phyloP scores from a whole-genome alignment of 1,284 basidiomycete genomes.

The Kwoniella shivajii region DNA sequence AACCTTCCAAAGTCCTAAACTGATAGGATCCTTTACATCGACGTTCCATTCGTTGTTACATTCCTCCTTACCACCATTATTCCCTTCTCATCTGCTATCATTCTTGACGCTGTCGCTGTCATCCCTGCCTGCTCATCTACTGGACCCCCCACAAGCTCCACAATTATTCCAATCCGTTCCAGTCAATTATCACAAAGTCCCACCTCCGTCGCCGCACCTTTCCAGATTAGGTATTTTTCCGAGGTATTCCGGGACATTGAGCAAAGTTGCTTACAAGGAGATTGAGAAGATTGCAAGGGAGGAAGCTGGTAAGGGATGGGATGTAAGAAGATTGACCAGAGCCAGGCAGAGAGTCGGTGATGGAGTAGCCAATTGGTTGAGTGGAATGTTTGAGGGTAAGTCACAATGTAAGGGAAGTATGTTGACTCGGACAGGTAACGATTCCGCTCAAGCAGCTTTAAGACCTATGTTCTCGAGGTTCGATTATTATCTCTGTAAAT shows the following conservation, averaged over 20 bases:
- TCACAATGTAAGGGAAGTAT: background rate
- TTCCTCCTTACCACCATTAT: conserved; percentile 41
- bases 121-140: conserved; percentile 16
- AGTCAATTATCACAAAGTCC: conserved; percentile 22
- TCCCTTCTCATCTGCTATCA: conserved; percentile 39
- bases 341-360: conserved; percentile 74
- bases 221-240: conserved; percentile 76
- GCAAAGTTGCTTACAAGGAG: conserved; percentile 78
- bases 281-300: conserved; percentile 72
- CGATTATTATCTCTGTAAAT: conserved; percentile 88
- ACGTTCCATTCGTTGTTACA: conserved; percentile 48
- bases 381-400: conserved; percentile 66
- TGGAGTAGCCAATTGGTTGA: conserved; percentile 79
- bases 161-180: conserved; percentile 22
- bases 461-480: conserved; percentile 81
- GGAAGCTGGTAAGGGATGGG: conserved; percentile 71
- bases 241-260: conserved; percentile 79
- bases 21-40: conserved; percentile 32
- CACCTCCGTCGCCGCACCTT: conserved; percentile 56
- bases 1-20: conserved; percentile 25
- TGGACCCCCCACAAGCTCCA: conserved; percentile 14
- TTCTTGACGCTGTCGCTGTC: conserved; percentile 42
- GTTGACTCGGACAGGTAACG: conserved; percentile 23
- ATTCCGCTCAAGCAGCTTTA: conserved; percentile 59
- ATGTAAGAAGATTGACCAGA: conserved; percentile 63